Base-by-base conservation (phyloP, 2,329 filamentous ascomycete species). In the Talaromyces sp. region DNA sequence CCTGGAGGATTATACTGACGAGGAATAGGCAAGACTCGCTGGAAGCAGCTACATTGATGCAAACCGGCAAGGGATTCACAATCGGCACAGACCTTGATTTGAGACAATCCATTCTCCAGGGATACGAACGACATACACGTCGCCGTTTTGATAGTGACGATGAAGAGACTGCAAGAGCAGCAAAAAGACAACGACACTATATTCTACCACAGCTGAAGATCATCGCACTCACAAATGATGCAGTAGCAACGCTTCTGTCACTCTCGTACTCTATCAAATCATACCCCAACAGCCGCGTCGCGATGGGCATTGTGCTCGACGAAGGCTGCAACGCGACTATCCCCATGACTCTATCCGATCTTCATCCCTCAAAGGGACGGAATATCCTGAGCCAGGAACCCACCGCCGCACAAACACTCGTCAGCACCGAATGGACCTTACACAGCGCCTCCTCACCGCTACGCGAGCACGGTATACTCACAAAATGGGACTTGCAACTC, bases 261-360 rank as follows among this genome's bases (percentile, higher is more conserved):
- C 65, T 67, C 22, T 63, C 65, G 36, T 67, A 67, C 31, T 67
- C 65, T 25, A 67, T 67, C 56, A 67, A 67, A 58, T 67, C 65
- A 31, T 67, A 56, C 25, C 65, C 65, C 56, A 67, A 67, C 65
- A 67, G 65, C 47, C 65, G 65, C 22, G 65, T 67, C 36, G 65
- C 65, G 22, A 67, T 67, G 65, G 65, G 65, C 11, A 67, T 67
- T 34, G 65, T 67, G 17, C 61, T 67, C 13, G 65, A 64, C 47
- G 61, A 63, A 45, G 65, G 65, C 22, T 67, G 65, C 45, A 67
- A 67, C 15, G 65, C 65, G 2, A 67, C 65, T 2, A 67, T 67
- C 10, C 65, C 65, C 4, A 67, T 67, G 65, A 67, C 58, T 27
- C 61, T 67, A 22, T 67, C 65, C 36, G 65, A 67, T 31, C 17